A percentile compares a stretch with the other conserved stretches of the same genome.
phyloP scores from a whole-genome alignment of 31 red algal species.

The Asparagopsis taxiformis region DNA sequence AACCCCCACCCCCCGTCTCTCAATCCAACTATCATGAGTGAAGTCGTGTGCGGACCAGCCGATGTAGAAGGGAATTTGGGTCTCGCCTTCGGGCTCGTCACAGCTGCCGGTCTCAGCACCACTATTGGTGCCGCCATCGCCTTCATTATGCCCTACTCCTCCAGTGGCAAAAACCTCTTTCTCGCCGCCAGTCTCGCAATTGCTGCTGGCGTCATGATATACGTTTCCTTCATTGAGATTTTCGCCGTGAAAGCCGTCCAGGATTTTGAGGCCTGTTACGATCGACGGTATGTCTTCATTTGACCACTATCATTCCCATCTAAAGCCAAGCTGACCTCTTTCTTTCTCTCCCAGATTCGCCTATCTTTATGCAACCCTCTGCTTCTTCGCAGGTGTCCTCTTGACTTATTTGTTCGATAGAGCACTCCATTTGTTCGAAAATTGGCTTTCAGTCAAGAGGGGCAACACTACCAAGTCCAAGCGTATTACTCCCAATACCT shows the following conservation, averaged over 20 bases:
- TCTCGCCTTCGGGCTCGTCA: slow-evolving; percentile 79
- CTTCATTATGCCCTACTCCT: slow-evolving; percentile 64
- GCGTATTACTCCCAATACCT: background rate
- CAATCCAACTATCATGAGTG: background rate
- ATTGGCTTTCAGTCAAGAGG: slow-evolving; percentile 3
- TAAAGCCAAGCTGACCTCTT: background rate
- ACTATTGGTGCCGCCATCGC: slow-evolving; percentile 67
- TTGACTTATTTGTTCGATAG: slow-evolving; percentile 55
- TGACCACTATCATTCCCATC: background rate
- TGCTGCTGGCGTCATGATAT: slow-evolving; percentile 85
- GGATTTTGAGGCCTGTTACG: slow-evolving; percentile 48
- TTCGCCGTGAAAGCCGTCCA: slow-evolving; percentile 60
- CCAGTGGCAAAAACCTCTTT: slow-evolving; percentile 33
- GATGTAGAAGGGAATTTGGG: slow-evolving; percentile 53
- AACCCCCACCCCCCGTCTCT: too few species aligned
- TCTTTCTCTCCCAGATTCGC: slow-evolving; percentile 31
- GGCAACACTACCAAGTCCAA: slow-evolving; percentile 7
- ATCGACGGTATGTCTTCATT: slow-evolving; percentile 29
- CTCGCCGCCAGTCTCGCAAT: slow-evolving; percentile 64
- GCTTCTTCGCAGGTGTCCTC: slow-evolving; percentile 82
- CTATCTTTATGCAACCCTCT: slow-evolving; percentile 83
- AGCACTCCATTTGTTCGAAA: slow-evolving; percentile 49
- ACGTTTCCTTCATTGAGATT: slow-evolving; percentile 91
- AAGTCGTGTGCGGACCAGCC: slow-evolving; percentile 21
- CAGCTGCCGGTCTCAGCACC: slow-evolving; percentile 75